Evolutionary conservation across 768 basidiomycete genomes (phyloP).

Genomic region (Trametes cinnabarina): DNA sequence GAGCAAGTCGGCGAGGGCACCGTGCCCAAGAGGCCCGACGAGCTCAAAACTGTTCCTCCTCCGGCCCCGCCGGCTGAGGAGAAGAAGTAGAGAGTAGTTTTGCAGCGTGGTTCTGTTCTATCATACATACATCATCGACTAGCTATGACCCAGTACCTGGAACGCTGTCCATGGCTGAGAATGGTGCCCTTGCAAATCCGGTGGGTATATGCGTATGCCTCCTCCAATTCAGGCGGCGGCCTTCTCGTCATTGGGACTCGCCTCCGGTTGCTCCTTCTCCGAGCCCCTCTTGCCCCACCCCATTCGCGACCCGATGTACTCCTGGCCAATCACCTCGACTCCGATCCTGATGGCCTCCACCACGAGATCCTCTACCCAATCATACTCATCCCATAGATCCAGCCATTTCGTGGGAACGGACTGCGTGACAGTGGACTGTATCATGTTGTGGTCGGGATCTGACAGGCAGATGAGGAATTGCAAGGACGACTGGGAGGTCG

Average conservation of each 20-base stretch:
- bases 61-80: conserved; percentile 74
- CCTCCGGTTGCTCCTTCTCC: conserved; percentile 10
- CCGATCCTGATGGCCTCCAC: conserved; percentile 83
- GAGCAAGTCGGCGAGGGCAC: conserved; percentile 83
- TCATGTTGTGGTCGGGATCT: conserved; percentile 79
- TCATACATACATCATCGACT: conserved; percentile 12
- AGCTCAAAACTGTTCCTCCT: conserved; percentile 73
- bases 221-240: conserved; percentile 2
- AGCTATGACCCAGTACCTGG: not conserved
- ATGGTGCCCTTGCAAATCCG: not conserved
- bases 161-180: not conserved
- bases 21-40: conserved; percentile 56
- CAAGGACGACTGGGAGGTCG: conserved; percentile 38
- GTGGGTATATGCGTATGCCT: conserved; percentile 7
- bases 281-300: conserved; percentile 53
- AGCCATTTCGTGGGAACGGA: conserved; percentile 84
- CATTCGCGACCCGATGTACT: conserved; percentile 85
- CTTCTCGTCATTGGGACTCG: conserved; percentile 14
- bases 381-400: conserved; percentile 84
- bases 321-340: conserved; percentile 89
- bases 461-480: conserved; percentile 63
- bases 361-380: conserved; percentile 95
- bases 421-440: conserved; percentile 79
- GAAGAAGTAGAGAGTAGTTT: conserved; percentile 82
- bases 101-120: conserved; percentile 2